Base-by-base conservation (phyloP, 129 eudicot genomes). In the Artemisia argyi region DNA sequence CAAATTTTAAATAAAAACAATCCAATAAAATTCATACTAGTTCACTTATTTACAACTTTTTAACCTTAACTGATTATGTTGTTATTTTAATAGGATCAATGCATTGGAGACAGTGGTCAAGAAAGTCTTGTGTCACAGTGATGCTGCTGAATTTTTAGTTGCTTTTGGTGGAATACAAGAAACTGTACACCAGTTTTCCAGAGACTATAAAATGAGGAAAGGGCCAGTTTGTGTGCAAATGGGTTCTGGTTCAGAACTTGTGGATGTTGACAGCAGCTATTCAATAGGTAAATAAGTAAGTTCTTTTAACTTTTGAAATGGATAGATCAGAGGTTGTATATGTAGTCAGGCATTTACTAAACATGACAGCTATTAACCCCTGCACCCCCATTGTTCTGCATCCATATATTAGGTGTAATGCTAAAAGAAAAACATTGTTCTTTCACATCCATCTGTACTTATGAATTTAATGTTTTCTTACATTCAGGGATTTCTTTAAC, bases 91-190 rank as follows among this genome's bases (percentile, higher is more conserved):
- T 75, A 93, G 98, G 93, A 75, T 66, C 76, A 88, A 82, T 78
- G 97, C 86, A 79, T 73, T 94, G 75, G 94, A 94, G 79, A 73
- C 92, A 80, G 90, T 80, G 44, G 84, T 88, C 76, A 81, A 86
- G 82, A 94, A 88, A 72, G 86, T 94, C 74, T 69, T 94, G 69
- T 78, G 84, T 62, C 87, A 81, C 30, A 80, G 80, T 18, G 99
- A 90, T 81, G 97, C 97, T 1, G 99, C 84, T 5, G 96, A 90
- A 75, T 94, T 94, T 60, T 72, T 94, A 11, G 89, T 94, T 13
- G 83, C 87, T 13, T 94, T 88, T 71, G 74, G 87, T 13, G 91
- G 85, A 51, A 82, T 94, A 52, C 99, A 94, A 78, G 97, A 94
- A 32, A 70, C 75, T 3, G 82, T 94, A 18, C 97, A 94, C 76